A percentile compares a stretch with the other conserved stretches of the same genome.
These are phyloP conservation scores for Dothideomycetes sp. DNA, from an alignment of 2,329 filamentous ascomycete genomes.

Conservation along the genomic window DNA sequence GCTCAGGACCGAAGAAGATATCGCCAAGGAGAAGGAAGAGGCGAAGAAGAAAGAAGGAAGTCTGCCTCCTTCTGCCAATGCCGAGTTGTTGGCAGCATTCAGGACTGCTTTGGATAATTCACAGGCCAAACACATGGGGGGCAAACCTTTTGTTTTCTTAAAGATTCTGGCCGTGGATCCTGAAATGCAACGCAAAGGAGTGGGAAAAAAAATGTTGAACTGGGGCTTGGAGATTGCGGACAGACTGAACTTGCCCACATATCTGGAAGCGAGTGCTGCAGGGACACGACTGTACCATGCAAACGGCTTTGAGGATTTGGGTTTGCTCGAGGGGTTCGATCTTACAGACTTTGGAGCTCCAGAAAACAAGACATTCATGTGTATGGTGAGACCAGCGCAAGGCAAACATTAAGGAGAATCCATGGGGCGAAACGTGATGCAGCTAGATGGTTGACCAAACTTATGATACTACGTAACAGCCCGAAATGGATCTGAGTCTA, in stretches of 20 bases:
- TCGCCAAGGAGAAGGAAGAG: not conserved
- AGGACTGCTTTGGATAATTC: constrained; percentile 12
- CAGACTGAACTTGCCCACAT: constrained; percentile 28
- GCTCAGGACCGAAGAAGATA: not conserved
- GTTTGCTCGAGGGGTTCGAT: constrained; percentile 21
- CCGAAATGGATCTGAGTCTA: too few relatives aligned
- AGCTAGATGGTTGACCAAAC: too few relatives aligned
- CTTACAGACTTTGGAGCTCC: constrained; percentile 20
- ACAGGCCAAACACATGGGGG: constrained; percentile 20
- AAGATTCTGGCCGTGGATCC: constrained; percentile 30
- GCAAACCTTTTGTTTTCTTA: constrained; percentile 21
- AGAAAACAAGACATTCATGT: constrained; percentile 14
- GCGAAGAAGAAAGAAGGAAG: constrained; percentile 1
- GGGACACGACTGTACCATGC: constrained; percentile 33
- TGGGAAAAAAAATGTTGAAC: constrained; percentile 29
- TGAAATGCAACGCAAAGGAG: constrained; percentile 32
- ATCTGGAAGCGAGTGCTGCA: constrained; percentile 32
- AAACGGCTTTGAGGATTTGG: constrained; percentile 26
- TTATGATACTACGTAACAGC: too few relatives aligned
- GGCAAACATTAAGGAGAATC: too few relatives aligned
- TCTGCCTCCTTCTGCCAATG: constrained; percentile 18
- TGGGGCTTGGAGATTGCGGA: constrained; percentile 35
- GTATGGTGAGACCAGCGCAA: constrained; percentile 3
- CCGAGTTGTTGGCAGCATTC: constrained; percentile 19
- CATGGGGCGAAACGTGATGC: too few relatives aligned